Evolutionary conservation across 176 grass and related monocot species (phyloP).

Genomic region (Pharus latifolius): DNA sequence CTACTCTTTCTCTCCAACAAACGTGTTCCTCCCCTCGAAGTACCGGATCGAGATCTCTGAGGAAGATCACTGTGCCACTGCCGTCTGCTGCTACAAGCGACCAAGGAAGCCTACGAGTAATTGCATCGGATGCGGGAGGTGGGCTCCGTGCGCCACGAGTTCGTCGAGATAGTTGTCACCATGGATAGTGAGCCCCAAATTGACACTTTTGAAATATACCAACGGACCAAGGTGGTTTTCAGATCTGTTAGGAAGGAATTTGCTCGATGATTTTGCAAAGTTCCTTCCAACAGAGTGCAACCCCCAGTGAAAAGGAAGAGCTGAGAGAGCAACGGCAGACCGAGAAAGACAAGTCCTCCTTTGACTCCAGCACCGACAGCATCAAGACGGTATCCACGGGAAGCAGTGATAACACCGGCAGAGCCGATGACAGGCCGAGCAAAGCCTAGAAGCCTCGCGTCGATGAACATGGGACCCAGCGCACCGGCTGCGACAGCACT

Average conservation of each 20-base stretch:
- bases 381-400: too few species aligned
- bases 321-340: neutral
- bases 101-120: neutral
- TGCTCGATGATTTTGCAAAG: neutral
- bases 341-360: neutral
- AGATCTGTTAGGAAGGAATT: neutral
- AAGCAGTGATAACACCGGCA: too few species aligned
- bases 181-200: fast-evolving
- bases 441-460: neutral
- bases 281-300: neutral
- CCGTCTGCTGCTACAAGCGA: too few species aligned
- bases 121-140: neutral
- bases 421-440: neutral
- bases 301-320: too few species aligned
- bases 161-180: neutral
- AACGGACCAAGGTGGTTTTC: neutral
- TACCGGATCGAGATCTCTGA: neutral
- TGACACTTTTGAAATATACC: neutral
- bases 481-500: too few species aligned
- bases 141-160: neutral
- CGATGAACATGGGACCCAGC: neutral
- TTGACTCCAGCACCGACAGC: neutral
- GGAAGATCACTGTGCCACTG: neutral
- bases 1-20: too few species aligned
- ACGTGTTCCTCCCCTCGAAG: neutral